Conservation (phyloP, 148 eudicot species). For the Chenopodium suecicum region DNA sequence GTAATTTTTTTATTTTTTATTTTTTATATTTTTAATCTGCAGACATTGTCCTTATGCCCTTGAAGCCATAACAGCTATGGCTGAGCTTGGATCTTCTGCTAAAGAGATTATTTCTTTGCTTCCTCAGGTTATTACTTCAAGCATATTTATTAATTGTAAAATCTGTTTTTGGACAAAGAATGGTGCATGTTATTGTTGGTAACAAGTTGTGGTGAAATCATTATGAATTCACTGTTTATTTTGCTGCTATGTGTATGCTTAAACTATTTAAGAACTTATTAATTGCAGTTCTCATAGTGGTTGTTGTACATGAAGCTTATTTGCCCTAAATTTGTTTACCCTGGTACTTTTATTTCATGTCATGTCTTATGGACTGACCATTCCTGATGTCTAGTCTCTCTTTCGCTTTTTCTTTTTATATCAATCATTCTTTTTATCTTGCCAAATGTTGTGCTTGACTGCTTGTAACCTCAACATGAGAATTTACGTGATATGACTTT, state of each 20-base stretch:
- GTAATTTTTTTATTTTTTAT: neutral
- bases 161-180: neutral
- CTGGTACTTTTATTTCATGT: slow-evolving; percentile 1
- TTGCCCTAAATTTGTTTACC: neutral
- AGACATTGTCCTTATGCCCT: slow-evolving; percentile 79
- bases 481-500: neutral
- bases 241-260: neutral
- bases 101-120: slow-evolving; percentile 80
- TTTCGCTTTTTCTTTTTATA: no score
- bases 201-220: neutral
- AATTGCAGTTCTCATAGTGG: neutral
- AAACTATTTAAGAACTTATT: neutral
- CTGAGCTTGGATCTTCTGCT: slow-evolving; percentile 79
- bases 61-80: slow-evolving; percentile 89
- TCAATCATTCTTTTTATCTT: neutral
- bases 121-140: slow-evolving; percentile 72
- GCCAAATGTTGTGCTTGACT: neutral
- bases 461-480: neutral
- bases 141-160: slow-evolving; percentile 4
- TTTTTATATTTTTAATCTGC: neutral
- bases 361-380: neutral
- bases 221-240: neutral
- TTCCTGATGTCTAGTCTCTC: neutral
- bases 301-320: neutral
- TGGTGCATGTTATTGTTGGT: neutral